Percentiles rank a stretch among this genome's conserved stretches.
These are phyloP conservation scores for Fusarium chlamydosporum DNA, from an alignment of 2,329 filamentous ascomycete species.

Conservation along the genomic window DNA sequence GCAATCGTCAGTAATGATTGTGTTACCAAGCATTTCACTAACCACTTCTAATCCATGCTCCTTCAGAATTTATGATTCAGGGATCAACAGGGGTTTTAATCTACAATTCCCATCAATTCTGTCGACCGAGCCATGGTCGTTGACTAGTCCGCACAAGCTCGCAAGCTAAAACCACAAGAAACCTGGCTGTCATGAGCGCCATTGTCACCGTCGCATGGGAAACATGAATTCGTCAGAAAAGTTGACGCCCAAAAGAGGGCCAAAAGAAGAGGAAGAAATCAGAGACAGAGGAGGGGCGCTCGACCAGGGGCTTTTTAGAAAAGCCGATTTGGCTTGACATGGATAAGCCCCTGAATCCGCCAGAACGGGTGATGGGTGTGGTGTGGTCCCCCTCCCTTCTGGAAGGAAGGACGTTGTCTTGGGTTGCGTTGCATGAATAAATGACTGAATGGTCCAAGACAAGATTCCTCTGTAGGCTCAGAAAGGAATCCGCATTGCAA, in stretches of 20 bases:
- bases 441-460: neutral
- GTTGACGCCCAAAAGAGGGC: conserved; percentile 37
- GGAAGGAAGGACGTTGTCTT: conserved; percentile 22
- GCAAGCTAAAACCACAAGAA: conserved; percentile 4
- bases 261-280: neutral
- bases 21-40: conserved; percentile 35
- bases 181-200: conserved; percentile 9
- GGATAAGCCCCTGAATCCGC: conserved; percentile 46
- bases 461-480: neutral
- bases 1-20: conserved; percentile 9
- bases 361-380: conserved; percentile 44
- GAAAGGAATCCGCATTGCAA: neutral
- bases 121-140: conserved; percentile 1
- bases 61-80: conserved; percentile 30
- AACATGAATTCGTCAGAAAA: conserved; percentile 5
- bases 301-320: conserved; percentile 11
- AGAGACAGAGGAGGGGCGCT: conserved; percentile 5
- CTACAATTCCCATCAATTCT: conserved; percentile 3
- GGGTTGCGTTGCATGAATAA: conserved; percentile 34
- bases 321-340: conserved; percentile 33
- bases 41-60: conserved; percentile 21
- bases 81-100: conserved; percentile 39
- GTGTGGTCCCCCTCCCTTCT: conserved; percentile 45
- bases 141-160: neutral
- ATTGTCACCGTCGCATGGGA: conserved; percentile 26